Conservation (phyloP, 768 basidiomycete genomes). For the Mycena metata region DNA sequence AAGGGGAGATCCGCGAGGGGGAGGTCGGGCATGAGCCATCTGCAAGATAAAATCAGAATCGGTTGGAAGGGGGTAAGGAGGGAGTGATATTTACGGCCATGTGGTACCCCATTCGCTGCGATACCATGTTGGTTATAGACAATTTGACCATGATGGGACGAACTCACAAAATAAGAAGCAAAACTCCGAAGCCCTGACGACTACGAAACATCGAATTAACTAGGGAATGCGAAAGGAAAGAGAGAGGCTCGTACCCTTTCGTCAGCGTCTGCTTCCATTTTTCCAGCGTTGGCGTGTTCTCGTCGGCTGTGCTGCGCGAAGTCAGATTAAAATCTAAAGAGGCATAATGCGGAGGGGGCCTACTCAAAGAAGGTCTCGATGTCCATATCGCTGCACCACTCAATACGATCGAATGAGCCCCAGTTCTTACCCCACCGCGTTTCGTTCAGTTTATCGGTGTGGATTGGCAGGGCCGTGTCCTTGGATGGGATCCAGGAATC, state of each 20-base stretch:
- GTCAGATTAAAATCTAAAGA: no score
- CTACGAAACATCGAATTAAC: neutral
- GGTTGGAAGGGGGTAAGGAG: neutral
- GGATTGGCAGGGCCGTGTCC: constrained; percentile 40
- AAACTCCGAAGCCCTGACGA: constrained; percentile 40
- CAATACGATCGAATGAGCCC: constrained; percentile 42
- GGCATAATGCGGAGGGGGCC: neutral
- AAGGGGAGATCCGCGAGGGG: constrained; percentile 43
- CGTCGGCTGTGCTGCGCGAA: neutral
- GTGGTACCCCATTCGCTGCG: constrained; percentile 46
- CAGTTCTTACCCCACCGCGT: constrained; percentile 46
- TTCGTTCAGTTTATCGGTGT: constrained; percentile 36
- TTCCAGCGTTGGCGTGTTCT: constrained; percentile 15
- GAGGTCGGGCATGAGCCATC: constrained; percentile 38
- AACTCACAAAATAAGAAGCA: constrained; percentile 40
- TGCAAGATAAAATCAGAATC: neutral
- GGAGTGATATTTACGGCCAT: constrained; percentile 40
- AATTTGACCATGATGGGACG: neutral
- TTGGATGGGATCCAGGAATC: constrained; percentile 40
- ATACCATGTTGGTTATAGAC: neutral
- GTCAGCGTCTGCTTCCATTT: constrained; percentile 38
- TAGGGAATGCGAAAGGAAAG: no score
- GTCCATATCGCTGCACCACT: constrained; percentile 37
- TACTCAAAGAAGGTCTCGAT: constrained; percentile 17
- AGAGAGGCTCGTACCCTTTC: constrained; percentile 9